Base-by-base conservation (phyloP, 345 rosid species). In the Linum usitatissimum region DNA sequence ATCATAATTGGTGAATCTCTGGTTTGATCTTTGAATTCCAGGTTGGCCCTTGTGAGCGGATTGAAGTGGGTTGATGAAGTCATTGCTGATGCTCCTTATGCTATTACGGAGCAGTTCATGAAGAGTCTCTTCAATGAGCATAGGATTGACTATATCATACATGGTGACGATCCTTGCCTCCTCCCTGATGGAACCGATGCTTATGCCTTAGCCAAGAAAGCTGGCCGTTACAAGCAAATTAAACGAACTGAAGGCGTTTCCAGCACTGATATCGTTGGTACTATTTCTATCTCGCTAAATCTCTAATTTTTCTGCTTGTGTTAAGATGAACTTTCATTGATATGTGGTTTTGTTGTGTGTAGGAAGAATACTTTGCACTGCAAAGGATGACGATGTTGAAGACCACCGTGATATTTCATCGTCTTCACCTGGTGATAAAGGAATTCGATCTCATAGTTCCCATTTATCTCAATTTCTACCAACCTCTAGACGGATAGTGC, bases 201-300 rank as follows among this genome's bases (percentile, higher is more conserved):
- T 71, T 91, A 91, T 75, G 95, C 86, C 53, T 69, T 72, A 62
- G 98, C 98, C 55, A 91, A 88, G 84, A 82, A 77, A 62, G 98
- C 81, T 54, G 90, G 96, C 31, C 88, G 90, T 30, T 91, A 88
- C 88, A 88, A 86, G 86, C 96, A 91, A 80, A 91, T 91, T 57
- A 91, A 88, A 75, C 95, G 98, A 36, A 91, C 98, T 0, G 98
- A 91, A 84, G 98, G 98, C 4, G 98, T 91, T 67, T 91, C 98
- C 61, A 91, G 98, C 84, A 91, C 98, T 17, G 98, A 91, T 81
- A 91, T 91, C 84, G 88, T 91, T 77, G 98, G 98, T 91, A 86
- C 34, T 18, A 15, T 21, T 65, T 67, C 62, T 66, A 56, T 56
- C 48, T 12, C 12, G 64, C 19, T 51, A 68, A 31, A 1, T 40